phyloP scores from a whole-genome alignment of 2,329 filamentous ascomycete species.

The Chaetomium sp. region DNA sequence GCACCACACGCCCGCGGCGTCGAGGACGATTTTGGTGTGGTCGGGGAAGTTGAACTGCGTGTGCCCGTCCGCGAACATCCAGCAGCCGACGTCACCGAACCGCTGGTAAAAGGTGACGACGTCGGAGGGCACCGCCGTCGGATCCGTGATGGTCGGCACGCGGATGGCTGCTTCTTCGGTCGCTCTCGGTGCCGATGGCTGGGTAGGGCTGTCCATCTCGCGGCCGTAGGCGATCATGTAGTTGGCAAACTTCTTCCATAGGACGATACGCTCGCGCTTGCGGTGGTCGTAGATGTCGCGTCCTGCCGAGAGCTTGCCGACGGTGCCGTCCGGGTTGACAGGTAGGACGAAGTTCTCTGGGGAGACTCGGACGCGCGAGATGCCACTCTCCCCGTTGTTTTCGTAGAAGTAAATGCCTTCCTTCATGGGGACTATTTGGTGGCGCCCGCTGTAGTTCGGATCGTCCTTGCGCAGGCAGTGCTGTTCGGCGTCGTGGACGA shows the following conservation, averaged over 20 bases:
- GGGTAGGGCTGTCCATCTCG: conserved; percentile 56
- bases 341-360: conserved; percentile 62
- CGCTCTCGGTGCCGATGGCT: neutral
- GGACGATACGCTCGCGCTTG: conserved; percentile 65
- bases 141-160: conserved; percentile 45
- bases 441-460: conserved; percentile 56
- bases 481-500: conserved; percentile 70
- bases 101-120: conserved; percentile 81
- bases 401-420: conserved; percentile 73
- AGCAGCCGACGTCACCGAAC: conserved; percentile 78
- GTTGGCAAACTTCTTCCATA: conserved; percentile 75
- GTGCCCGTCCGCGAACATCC: conserved; percentile 79
- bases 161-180: conserved; percentile 50
- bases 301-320: conserved; percentile 62
- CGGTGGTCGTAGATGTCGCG: conserved; percentile 66
- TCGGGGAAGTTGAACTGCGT: conserved; percentile 85
- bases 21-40: conserved; percentile 81
- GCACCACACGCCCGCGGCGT: conserved; percentile 71
- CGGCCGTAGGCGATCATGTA: conserved; percentile 75
- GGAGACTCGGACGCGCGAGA: conserved; percentile 65
- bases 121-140: conserved; percentile 52
- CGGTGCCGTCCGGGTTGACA: conserved; percentile 59
- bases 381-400: conserved; percentile 65
- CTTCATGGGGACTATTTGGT: conserved; percentile 66
- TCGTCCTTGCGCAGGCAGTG: conserved; percentile 67